A percentile compares a stretch with the other conserved stretches of the same genome.
phyloP scores from a whole-genome alignment of 2,329 filamentous ascomycete genomes.

The Aspergillus thermomutatus region DNA sequence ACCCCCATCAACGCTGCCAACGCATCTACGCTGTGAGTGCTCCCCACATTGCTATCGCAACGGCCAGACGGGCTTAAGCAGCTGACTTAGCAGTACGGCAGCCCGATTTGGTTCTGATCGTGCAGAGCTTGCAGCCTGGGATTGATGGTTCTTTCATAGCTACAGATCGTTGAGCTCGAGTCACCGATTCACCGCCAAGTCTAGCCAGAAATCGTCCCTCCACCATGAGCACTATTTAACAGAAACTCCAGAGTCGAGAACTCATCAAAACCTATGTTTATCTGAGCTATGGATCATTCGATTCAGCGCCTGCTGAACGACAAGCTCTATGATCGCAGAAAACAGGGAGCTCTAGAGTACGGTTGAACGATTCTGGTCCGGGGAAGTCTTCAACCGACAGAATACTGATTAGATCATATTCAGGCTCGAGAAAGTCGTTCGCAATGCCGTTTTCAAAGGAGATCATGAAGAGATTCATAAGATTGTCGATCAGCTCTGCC shows the following conservation, averaged over 20 bases:
- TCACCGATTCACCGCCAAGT: constrained; percentile 14
- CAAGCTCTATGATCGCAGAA: constrained; percentile 98
- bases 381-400: neutral
- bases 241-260: constrained; percentile 17
- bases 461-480: constrained; percentile 78
- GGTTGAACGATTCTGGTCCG: constrained; percentile 31
- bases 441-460: constrained; percentile 71
- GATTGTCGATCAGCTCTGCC: constrained; percentile 93
- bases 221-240: constrained; percentile 28
- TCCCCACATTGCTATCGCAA: constrained; percentile 17
- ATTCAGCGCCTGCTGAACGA: constrained; percentile 92
- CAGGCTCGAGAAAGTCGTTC: constrained; percentile 86
- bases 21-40: constrained; percentile 16
- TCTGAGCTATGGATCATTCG: constrained; percentile 70
- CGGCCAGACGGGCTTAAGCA: constrained; percentile 5
- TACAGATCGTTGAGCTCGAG: constrained; percentile 7
- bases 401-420: constrained; percentile 1
- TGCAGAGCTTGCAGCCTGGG: neutral
- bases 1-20: constrained; percentile 16
- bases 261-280: constrained; percentile 15
- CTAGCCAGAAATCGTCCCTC: constrained; percentile 8
- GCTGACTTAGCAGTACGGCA: neutral
- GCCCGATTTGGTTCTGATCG: neutral
- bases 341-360: constrained; percentile 93
- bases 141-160: constrained; percentile 7